phyloP scores from a whole-genome alignment of 805 yeast species.

The Lachancea mirantina region DNA sequence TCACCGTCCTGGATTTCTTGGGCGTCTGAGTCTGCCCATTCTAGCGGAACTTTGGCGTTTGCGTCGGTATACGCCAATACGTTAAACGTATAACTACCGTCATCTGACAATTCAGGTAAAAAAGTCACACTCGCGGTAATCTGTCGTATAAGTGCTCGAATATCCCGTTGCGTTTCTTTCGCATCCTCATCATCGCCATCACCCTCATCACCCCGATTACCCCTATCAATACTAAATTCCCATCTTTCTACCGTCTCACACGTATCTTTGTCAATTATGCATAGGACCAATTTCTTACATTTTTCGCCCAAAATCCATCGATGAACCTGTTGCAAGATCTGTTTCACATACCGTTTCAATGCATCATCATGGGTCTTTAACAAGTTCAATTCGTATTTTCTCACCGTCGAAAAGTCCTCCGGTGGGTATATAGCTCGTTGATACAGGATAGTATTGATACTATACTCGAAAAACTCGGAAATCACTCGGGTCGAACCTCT shows the following conservation, averaged over 20 bases:
- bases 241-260: conserved; percentile 74
- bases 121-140: conserved; percentile 84
- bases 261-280: conserved; percentile 59
- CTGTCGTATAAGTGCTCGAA: conserved; percentile 81
- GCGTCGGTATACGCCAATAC: conserved; percentile 78
- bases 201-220: conserved; percentile 8
- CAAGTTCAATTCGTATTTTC: conserved; percentile 73
- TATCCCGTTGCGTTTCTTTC: conserved; percentile 56
- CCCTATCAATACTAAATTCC: conserved; percentile 64
- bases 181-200: conserved; percentile 12
- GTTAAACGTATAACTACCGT: conserved; percentile 65
- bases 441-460: conserved; percentile 73
- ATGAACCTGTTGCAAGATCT: conserved; percentile 61
- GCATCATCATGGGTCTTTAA: conserved; percentile 70
- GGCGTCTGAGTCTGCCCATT: conserved; percentile 78
- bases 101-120: conserved; percentile 60
- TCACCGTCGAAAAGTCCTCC: conserved; percentile 71
- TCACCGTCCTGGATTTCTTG: conserved; percentile 54
- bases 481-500: conserved; percentile 76
- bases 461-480: conserved; percentile 76
- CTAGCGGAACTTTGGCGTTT: conserved; percentile 58
- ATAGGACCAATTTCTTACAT: conserved; percentile 62
- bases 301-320: conserved; percentile 68
- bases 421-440: conserved; percentile 88
- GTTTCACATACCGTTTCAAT: conserved; percentile 58